Base-by-base conservation (phyloP, 108 stramenopile species). In the Mediolabrus comicus region DNA sequence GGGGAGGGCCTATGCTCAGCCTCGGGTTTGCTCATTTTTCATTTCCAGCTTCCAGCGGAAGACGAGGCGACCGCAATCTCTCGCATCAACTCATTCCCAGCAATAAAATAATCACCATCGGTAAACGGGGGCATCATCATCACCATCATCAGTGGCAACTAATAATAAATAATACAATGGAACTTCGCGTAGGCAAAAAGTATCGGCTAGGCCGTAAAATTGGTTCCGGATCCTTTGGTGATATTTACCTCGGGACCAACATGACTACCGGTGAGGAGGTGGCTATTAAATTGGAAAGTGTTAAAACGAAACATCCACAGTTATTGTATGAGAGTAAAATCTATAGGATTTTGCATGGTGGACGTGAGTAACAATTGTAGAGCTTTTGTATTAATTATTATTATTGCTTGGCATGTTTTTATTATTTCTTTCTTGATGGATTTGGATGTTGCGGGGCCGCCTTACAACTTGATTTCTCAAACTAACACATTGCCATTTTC, bases 121-220 rank as follows among this genome's bases (percentile, higher is more conserved):
- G n/a, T n/a, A n/a, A n/a, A n/a, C n/a, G n/a, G n/a, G n/a, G n/a
- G n/a, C n/a, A n/a, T n/a, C n/a, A n/a, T n/a, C n/a, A n/a, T n/a
- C n/a, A n/a, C n/a, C n/a, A n/a, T n/a, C n/a, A n/a, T n/a, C n/a
- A n/a, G n/a, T n/a, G n/a, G n/a, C n/a, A n/a, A n/a, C n/a, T n/a
- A n/a, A n/a, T n/a, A n/a, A 41, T 22, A 57, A 30, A 30, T 0
- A 32, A 32, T 19, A 51, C 9, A 69, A 99, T 99, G 98, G 98
- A 99, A 80, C 86, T 97, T 14, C 88, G 97, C 31, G 99, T 99
- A 26, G 98, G 98, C 24, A 97, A 97, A 69, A 99, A 98, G 83
- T 99, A 97, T 83, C 96, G 99, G 10, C 89, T 99, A 9, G 98
- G 98, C 49, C 92, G 97, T 35, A 99, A 99, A 80, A 99, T 99